A percentile compares a stretch with the other conserved stretches of the same genome.
phyloP scores from a whole-genome alignment of 805 yeast genomes.

The Candida xiaguanensis region DNA sequence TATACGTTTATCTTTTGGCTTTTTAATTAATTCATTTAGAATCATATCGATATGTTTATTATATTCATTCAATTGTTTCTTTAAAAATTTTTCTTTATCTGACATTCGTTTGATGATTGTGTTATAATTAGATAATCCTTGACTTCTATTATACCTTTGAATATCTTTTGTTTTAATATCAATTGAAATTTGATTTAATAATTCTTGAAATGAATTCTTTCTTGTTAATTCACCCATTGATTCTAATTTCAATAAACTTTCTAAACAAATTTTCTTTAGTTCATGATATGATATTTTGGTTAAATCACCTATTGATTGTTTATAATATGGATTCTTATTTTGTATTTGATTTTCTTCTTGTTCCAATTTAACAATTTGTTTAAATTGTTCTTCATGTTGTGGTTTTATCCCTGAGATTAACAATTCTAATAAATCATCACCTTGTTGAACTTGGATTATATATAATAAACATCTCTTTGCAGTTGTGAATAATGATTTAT shows the following conservation, averaged over 20 bases:
- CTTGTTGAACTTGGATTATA: constrained; percentile 78
- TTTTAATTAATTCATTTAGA: constrained; percentile 40
- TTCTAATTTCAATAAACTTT: constrained; percentile 74
- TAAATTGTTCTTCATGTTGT: constrained; percentile 65
- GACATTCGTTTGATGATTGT: constrained; percentile 42
- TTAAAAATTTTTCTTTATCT: constrained; percentile 43
- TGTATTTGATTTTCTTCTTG: constrained; percentile 27
- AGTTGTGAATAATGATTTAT: constrained; percentile 60
- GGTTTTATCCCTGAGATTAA: constrained; percentile 63
- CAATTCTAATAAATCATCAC: constrained; percentile 62
- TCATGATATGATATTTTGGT: constrained; percentile 58
- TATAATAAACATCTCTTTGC: constrained; percentile 81
- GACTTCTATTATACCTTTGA: constrained; percentile 39
- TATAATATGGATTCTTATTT: constrained; percentile 37
- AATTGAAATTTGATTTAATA: constrained; percentile 77
- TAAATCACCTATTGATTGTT: constrained; percentile 49
- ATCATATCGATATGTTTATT: constrained; percentile 44
- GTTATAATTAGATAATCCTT: constrained; percentile 38
- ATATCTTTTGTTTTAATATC: constrained; percentile 59
- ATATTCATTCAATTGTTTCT: constrained; percentile 44
- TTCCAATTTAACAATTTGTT: constrained; percentile 46
- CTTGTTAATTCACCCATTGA: constrained; percentile 60
- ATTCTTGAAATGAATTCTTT: constrained; percentile 67
- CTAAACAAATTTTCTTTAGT: constrained; percentile 71
- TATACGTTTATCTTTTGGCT: constrained; percentile 44